Percentiles rank a stretch among this genome's conserved stretches.
Evolutionary conservation across 345 rosid species (phyloP).

Genomic region (Rhizophora apiculata): DNA sequence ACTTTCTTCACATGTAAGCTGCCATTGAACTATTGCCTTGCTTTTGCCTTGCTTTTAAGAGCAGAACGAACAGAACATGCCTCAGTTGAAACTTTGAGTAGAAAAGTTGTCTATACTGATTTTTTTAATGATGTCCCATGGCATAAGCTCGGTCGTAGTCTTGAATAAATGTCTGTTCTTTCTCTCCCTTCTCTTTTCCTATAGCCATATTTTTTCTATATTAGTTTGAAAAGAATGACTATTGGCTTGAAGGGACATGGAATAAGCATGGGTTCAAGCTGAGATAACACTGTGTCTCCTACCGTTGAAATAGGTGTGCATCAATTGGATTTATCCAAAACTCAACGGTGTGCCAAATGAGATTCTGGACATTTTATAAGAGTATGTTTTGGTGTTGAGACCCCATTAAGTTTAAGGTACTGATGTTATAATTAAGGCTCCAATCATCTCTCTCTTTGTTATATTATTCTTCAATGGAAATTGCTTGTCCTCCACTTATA

Average conservation of each 20-base stretch:
- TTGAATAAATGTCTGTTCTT: neutral
- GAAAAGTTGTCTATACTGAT: slow-evolving; percentile 9
- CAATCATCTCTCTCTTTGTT: too few species aligned
- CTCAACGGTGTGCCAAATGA: neutral
- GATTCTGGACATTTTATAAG: slow-evolving; percentile 1
- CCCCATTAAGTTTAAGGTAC: too few species aligned
- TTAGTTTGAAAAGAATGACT: neutral
- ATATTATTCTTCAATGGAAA: too few species aligned
- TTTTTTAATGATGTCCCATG: neutral
- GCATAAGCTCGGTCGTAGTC: slow-evolving; percentile 5
- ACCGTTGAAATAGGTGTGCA: slow-evolving; percentile 20
- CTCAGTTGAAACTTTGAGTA: neutral
- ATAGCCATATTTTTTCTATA: neutral
- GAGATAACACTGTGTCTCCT: slow-evolving; percentile 26
- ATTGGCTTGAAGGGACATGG: slow-evolving; percentile 21
- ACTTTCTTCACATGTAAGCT: too few species aligned
- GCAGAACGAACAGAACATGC: slow-evolving; percentile 8
- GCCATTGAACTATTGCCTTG: too few species aligned
- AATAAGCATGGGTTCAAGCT: slow-evolving; percentile 16
- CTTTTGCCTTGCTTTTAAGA: slow-evolving; percentile 4
- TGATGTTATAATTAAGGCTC: too few species aligned
- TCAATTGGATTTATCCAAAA: neutral
- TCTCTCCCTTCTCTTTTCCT: neutral
- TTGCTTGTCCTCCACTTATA: too few species aligned
- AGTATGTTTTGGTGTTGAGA: too few species aligned